These are phyloP conservation scores for Exophiala xenobiotica DNA, from an alignment of 2,329 filamentous ascomycete species.

Conservation along the genomic window DNA sequence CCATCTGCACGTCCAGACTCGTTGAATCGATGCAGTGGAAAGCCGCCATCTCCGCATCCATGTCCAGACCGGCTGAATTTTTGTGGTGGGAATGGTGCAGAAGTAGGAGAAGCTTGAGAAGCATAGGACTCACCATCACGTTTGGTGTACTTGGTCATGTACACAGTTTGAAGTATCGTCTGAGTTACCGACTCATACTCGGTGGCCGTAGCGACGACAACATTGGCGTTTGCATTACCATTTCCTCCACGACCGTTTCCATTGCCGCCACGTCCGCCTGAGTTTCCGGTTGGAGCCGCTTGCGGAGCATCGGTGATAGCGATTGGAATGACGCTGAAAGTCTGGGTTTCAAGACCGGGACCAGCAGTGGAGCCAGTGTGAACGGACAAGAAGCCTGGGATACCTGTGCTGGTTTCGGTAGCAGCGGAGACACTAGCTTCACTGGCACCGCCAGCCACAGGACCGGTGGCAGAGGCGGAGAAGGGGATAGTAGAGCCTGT, in stretches of 20 bases:
- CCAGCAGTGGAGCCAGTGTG: slow-evolving; percentile 23
- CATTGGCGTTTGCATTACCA: slow-evolving; percentile 13
- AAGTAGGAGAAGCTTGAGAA: neutral
- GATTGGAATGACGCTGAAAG: slow-evolving; percentile 23
- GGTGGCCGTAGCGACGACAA: slow-evolving; percentile 19
- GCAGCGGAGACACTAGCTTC: slow-evolving; percentile 25
- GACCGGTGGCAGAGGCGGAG: slow-evolving; percentile 24
- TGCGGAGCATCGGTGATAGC: slow-evolving; percentile 4
- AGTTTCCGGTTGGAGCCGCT: neutral
- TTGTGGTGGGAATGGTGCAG: neutral
- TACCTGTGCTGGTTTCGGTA: slow-evolving; percentile 12
- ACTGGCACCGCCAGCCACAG: slow-evolving; percentile 22
- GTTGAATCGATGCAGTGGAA: neutral
- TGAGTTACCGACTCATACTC: slow-evolving; percentile 23
- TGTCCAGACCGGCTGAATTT: neutral
- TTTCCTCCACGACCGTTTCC: neutral
- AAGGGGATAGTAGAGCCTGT: slow-evolving; percentile 25
- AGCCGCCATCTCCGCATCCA: neutral
- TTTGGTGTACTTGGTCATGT: slow-evolving; percentile 23
- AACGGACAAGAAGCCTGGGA: slow-evolving; percentile 22
- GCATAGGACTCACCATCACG: slow-evolving; percentile 20
- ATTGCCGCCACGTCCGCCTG: neutral
- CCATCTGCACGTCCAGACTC: neutral
- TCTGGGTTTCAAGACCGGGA: slow-evolving; percentile 24
- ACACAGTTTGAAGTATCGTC: slow-evolving; percentile 23